A percentile compares a stretch with the other conserved stretches of the same genome.
These are phyloP conservation scores for Miscanthus lutarioriparius DNA, from an alignment of 176 grass and related monocot species.

Conservation along the genomic window DNA sequence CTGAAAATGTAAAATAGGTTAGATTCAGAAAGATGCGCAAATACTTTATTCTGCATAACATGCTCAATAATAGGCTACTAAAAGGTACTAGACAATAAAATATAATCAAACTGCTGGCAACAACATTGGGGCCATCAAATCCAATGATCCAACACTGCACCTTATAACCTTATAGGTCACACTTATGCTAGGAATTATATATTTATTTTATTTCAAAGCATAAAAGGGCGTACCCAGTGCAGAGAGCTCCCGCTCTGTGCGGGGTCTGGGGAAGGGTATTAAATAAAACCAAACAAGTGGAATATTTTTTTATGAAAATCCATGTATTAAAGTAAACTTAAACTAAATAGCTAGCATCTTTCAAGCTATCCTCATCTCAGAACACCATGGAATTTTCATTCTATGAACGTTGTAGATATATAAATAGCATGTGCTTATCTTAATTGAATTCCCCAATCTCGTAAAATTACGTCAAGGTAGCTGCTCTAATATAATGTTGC, in stretches of 20 bases:
- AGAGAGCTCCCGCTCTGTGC: too few species aligned
- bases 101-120: constrained; percentile 28
- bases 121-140: constrained; percentile 19
- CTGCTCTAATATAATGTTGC: background rate
- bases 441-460: background rate
- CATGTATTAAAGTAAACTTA: background rate
- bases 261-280: too few species aligned
- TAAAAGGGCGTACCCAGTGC: too few species aligned
- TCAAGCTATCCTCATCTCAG: background rate
- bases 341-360: constrained; percentile 9
- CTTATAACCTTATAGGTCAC: background rate
- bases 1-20: constrained; percentile 50
- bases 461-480: background rate
- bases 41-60: constrained; percentile 4
- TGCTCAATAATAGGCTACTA: constrained; percentile 7
- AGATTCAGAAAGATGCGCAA: constrained; percentile 13
- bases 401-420: constrained; percentile 28
- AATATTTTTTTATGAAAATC: background rate
- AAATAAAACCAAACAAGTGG: background rate
- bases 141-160: constrained; percentile 25
- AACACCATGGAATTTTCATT: background rate
- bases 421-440: background rate
- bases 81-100: constrained; percentile 25
- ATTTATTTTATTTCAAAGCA: too few species aligned
- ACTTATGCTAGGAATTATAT: background rate